Conservation (phyloP, 2,329 filamentous ascomycete genomes). For the Colletotrichum coccodes region DNA sequence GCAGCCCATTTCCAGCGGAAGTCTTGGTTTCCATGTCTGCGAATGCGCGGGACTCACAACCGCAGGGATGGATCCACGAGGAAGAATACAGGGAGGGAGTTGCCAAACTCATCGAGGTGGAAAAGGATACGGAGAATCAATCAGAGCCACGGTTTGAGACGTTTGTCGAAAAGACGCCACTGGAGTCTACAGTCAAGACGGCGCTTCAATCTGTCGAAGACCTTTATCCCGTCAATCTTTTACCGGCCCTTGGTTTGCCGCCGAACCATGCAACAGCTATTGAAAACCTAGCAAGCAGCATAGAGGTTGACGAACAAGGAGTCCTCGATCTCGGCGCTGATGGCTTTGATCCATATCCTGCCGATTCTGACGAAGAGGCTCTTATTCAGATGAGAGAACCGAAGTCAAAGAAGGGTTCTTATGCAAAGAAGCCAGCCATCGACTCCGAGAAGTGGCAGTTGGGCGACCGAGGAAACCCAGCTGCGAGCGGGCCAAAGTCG, state of each 20-base stretch:
- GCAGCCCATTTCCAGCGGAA: conserved; percentile 83
- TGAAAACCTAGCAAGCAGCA: conserved; percentile 50
- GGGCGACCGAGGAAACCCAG: not conserved
- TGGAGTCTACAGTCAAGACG: conserved; percentile 75
- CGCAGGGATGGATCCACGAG: conserved; percentile 94
- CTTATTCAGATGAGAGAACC: conserved; percentile 41
- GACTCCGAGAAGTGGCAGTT: not conserved
- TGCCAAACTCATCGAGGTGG: conserved; percentile 69
- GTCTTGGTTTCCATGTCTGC: conserved; percentile 90
- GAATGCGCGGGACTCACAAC: conserved; percentile 75
- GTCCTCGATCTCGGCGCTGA: conserved; percentile 59
- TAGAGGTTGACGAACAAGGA: conserved; percentile 73
- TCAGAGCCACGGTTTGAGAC: conserved; percentile 67
- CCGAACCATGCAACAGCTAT: conserved; percentile 42
- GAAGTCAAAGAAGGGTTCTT: not conserved
- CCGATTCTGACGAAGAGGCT: conserved; percentile 65
- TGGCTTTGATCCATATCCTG: conserved; percentile 58
- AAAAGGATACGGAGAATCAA: conserved; percentile 61
- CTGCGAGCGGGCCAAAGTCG: no score
- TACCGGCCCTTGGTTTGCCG: conserved; percentile 55
- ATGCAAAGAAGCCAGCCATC: not conserved
- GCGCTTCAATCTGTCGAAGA: conserved; percentile 87
- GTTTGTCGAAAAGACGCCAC: conserved; percentile 67
- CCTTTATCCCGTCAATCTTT: conserved; percentile 77
- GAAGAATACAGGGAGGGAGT: conserved; percentile 80